phyloP scores from a whole-genome alignment of 2,329 filamentous ascomycete species.

The Grosmannia clavigera region DNA sequence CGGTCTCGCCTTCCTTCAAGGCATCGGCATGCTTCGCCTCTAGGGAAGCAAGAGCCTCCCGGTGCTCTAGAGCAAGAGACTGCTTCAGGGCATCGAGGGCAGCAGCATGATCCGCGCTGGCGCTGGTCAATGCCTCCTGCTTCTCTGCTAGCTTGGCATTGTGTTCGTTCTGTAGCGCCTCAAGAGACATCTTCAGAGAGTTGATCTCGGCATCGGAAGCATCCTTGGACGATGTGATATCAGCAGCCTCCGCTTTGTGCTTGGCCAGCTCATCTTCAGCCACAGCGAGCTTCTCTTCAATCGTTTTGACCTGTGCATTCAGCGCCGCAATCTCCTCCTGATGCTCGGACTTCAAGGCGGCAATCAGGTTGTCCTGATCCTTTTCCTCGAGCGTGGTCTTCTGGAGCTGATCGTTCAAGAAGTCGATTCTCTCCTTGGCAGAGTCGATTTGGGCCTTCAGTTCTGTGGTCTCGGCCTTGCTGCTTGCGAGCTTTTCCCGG shows the following conservation, averaged over 20 bases:
- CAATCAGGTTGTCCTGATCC: conserved; percentile 33
- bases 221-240: conserved; percentile 36
- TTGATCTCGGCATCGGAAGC: conserved; percentile 34
- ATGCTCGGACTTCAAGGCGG: conserved; percentile 36
- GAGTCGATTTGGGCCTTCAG: conserved; percentile 44
- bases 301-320: conserved; percentile 33
- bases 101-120: conserved; percentile 32
- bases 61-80: conserved; percentile 37
- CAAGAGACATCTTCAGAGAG: conserved; percentile 37
- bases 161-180: conserved; percentile 30
- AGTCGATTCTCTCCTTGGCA: conserved; percentile 42
- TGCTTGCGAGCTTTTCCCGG: conserved; percentile 45
- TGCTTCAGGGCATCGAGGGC: conserved; percentile 39
- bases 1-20: conserved; percentile 31
- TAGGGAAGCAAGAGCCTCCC: conserved; percentile 33
- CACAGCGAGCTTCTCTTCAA: conserved; percentile 35
- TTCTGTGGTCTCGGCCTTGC: conserved; percentile 43
- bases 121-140: conserved; percentile 25
- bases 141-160: conserved; percentile 24
- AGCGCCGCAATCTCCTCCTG: conserved; percentile 34
- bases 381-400: conserved; percentile 28
- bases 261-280: conserved; percentile 39
- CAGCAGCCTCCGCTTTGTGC: conserved; percentile 34
- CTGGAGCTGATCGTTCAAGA: conserved; percentile 39
- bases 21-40: conserved; percentile 41